Evolutionary conservation across 2,329 filamentous ascomycete genomes (phyloP).

Genomic region (Fusarium miscanthi): DNA sequence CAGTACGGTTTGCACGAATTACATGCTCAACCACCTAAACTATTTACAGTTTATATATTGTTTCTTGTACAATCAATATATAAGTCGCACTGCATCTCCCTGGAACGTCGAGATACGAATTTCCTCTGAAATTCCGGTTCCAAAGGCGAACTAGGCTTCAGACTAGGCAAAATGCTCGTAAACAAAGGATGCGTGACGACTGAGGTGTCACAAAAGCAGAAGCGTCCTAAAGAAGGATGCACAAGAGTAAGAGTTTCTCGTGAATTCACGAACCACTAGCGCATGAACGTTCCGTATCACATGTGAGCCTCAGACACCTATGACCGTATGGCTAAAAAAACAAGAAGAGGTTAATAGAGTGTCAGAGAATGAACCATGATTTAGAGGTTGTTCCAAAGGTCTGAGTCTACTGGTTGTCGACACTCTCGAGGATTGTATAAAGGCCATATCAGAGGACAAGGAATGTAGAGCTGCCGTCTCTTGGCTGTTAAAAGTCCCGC

Average conservation of each 20-base stretch:
- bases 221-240: not conserved
- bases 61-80: not conserved
- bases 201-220: not conserved
- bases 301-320: not conserved
- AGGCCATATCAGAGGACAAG: not conserved
- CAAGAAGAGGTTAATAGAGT: not conserved
- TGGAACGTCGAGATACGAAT: not conserved
- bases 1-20: not conserved
- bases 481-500: not conserved
- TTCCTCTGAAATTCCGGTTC: not conserved
- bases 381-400: not conserved
- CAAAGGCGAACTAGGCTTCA: too few species aligned
- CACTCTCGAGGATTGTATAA: not conserved
- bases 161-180: not conserved
- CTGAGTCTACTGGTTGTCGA: not conserved
- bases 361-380: not conserved
- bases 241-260: not conserved
- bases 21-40: not conserved
- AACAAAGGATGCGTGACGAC: not conserved
- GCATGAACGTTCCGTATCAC: not conserved
- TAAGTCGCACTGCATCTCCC: not conserved
- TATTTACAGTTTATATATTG: not conserved
- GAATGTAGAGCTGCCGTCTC: not conserved
- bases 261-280: not conserved
- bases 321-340: not conserved